phyloP scores from a whole-genome alignment of 2,329 filamentous ascomycete species.

The Ilyonectria sp. region DNA sequence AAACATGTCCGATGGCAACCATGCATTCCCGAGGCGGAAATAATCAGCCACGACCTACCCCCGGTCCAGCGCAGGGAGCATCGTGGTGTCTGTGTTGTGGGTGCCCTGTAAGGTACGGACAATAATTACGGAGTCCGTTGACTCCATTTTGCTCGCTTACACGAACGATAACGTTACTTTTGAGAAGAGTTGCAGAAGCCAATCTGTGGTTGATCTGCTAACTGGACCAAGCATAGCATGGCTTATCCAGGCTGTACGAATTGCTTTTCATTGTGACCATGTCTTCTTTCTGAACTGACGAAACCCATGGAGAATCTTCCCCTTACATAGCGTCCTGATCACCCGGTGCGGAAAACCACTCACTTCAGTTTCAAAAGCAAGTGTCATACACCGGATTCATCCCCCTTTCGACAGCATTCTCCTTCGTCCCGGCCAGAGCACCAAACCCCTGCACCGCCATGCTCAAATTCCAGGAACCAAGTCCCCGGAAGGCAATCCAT shows the following conservation, averaged over 20 bases:
- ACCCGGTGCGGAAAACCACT: not conserved
- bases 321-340: not conserved
- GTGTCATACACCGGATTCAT: not conserved
- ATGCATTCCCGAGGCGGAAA: not conserved
- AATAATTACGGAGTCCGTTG: not conserved
- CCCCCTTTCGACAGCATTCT: not conserved
- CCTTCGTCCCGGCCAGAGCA: not conserved
- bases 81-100: not conserved
- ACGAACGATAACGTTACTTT: not conserved
- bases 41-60: not conserved
- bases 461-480: constrained; percentile 9
- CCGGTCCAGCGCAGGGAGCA: not conserved
- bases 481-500: constrained; percentile 7
- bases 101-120: too few relatives aligned
- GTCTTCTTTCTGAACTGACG: not conserved
- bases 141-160: not conserved
- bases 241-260: not conserved
- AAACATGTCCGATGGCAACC: not conserved
- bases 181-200: not conserved
- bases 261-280: not conserved
- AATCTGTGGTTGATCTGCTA: not conserved
- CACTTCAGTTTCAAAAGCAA: not conserved
- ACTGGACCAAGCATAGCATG: not conserved
- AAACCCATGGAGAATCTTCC: not conserved
- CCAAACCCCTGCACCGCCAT: not conserved